These are phyloP conservation scores for Termitomyces sp. DNA, from an alignment of 1,284 basidiomycete species.

Conservation along the genomic window DNA sequence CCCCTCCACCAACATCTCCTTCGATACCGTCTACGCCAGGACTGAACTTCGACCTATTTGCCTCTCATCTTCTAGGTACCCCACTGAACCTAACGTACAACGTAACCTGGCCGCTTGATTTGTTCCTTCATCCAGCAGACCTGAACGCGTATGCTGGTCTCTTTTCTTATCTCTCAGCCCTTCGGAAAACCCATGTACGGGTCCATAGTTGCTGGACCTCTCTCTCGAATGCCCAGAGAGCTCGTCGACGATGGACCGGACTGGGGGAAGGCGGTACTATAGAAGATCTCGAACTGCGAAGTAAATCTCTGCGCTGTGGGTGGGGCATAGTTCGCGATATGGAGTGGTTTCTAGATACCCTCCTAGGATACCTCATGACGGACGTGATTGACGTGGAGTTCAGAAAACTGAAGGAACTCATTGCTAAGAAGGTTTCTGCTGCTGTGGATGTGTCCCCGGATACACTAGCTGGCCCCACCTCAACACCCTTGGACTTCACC, in stretches of 20 bases:
- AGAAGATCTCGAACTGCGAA: conserved; percentile 61
- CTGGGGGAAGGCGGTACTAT: conserved; percentile 79
- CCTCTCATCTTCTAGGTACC: conserved; percentile 75
- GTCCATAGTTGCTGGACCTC: conserved; percentile 80
- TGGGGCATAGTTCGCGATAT: conserved; percentile 86
- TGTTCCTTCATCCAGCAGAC: conserved; percentile 78
- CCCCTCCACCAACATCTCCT: conserved; percentile 30
- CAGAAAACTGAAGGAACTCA: conserved; percentile 54
- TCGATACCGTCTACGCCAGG: conserved; percentile 21
- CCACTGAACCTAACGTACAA: conserved; percentile 64
- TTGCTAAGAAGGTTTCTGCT: conserved; percentile 34
- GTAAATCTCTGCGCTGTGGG: conserved; percentile 64
- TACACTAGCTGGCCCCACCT: conserved; percentile 1
- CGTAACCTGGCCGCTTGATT: conserved; percentile 82
- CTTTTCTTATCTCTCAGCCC: conserved; percentile 78
- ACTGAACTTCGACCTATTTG: conserved; percentile 52
- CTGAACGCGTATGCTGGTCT: conserved; percentile 71
- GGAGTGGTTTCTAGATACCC: conserved; percentile 85
- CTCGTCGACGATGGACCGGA: conserved; percentile 78
- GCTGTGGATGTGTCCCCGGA: neutral
- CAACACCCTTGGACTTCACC: conserved; percentile 70
- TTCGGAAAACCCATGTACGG: conserved; percentile 77
- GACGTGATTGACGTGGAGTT: conserved; percentile 89
- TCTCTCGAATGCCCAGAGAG: conserved; percentile 78
- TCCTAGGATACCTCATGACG: conserved; percentile 81